Evolutionary conservation across 2,329 filamentous ascomycete genomes (phyloP).

Genomic region (Fusarium sp.): DNA sequence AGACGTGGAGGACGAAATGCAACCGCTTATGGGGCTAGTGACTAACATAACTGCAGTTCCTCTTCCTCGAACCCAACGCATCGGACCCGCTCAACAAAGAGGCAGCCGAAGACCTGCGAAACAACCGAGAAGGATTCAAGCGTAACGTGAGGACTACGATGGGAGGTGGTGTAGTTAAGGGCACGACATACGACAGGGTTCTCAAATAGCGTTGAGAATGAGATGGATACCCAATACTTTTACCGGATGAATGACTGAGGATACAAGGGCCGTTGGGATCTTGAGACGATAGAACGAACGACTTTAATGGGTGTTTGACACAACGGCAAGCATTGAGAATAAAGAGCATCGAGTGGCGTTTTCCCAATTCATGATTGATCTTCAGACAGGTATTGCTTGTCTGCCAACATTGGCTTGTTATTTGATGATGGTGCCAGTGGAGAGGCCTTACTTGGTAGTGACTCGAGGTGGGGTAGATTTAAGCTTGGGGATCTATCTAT

Average conservation of each 20-base stretch:
- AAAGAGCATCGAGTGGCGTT: conserved; percentile 36
- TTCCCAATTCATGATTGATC: conserved; percentile 41
- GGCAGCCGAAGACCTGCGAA: conserved; percentile 90
- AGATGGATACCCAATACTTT: conserved; percentile 20
- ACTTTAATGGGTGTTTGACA: conserved; percentile 27
- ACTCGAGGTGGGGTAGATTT: conserved; percentile 7
- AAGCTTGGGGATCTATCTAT: conserved; percentile 22
- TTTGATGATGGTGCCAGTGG: conserved; percentile 5
- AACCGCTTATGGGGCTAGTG: conserved; percentile 9
- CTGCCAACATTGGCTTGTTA: conserved; percentile 19
- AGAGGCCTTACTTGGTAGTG: conserved; percentile 3
- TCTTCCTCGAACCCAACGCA: conserved; percentile 97
- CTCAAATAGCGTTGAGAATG: conserved; percentile 64
- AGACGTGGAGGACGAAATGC: conserved; percentile 1
- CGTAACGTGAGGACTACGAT: conserved; percentile 89
- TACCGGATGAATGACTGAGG: conserved; percentile 9
- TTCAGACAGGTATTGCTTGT: conserved; percentile 25
- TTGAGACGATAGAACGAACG: conserved; percentile 23
- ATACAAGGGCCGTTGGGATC: conserved; percentile 14
- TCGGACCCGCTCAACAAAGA: conserved; percentile 99
- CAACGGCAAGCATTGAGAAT: conserved; percentile 29
- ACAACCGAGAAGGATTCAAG: conserved; percentile 89
- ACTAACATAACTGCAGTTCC: conserved; percentile 71
- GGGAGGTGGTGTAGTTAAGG: conserved; percentile 81
- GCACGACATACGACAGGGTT: conserved; percentile 82